Conservation (phyloP, 768 basidiomycete species). For the Calvatia gigantea region DNA sequence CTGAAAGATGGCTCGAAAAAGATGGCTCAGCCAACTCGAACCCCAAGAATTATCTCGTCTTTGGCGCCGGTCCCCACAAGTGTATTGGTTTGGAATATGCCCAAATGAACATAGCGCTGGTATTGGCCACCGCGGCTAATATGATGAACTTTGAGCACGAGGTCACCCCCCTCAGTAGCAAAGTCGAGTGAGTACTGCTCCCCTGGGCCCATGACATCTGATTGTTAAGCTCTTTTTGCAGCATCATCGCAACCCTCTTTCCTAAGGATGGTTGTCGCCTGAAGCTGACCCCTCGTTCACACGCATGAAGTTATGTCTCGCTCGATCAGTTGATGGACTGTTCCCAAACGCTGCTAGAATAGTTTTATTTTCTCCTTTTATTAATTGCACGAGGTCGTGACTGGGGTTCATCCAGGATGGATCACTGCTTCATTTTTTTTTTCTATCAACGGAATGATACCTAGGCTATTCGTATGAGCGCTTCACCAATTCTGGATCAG, state of each 20-base stretch:
- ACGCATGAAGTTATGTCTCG: slow-evolving; percentile 12
- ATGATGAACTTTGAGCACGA: slow-evolving; percentile 88
- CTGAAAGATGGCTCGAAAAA: slow-evolving; percentile 92
- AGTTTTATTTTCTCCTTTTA: background rate
- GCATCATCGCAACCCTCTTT: slow-evolving; percentile 96
- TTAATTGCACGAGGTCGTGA: background rate
- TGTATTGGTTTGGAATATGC: slow-evolving; percentile 95
- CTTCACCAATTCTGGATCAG: no score
- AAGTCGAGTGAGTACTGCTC: slow-evolving; percentile 66
- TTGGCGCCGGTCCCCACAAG: slow-evolving; percentile 89
- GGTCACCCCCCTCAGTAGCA: slow-evolving; percentile 69
- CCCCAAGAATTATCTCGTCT: slow-evolving; percentile 95
- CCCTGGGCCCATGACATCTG: background rate
- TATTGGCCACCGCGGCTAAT: slow-evolving; percentile 77
- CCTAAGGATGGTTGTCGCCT: slow-evolving; percentile 89
- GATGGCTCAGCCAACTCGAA: slow-evolving; percentile 73
- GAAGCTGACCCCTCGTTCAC: slow-evolving; percentile 63
- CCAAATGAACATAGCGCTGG: slow-evolving; percentile 82
- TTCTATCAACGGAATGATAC: background rate
- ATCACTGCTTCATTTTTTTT: slow-evolving; percentile 3
- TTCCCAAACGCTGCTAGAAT: background rate
- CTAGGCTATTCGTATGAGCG: background rate
- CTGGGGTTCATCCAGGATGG: background rate
- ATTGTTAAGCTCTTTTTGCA: slow-evolving; percentile 23
- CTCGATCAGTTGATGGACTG: background rate